These are phyloP conservation scores for Penicillium sp. DNA, from an alignment of 2,329 filamentous ascomycete species.

Conservation along the genomic window DNA sequence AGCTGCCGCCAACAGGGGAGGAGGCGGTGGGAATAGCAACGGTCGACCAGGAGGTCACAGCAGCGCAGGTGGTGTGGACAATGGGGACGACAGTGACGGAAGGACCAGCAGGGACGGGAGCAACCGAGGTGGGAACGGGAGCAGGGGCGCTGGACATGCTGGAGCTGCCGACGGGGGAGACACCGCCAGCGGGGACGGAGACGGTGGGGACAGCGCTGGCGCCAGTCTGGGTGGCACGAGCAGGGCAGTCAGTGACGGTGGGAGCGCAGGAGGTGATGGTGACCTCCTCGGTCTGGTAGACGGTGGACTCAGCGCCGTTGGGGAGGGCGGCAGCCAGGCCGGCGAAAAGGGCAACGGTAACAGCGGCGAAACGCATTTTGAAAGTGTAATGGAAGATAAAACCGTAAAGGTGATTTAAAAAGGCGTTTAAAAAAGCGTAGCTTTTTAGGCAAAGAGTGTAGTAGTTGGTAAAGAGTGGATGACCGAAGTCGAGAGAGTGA, in stretches of 20 bases:
- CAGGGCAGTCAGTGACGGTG: constrained; percentile 62
- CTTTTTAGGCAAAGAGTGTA: constrained; percentile 17
- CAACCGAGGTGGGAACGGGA: constrained; percentile 10
- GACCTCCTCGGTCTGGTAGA: constrained; percentile 61
- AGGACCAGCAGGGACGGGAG: constrained; percentile 15
- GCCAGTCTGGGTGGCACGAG: constrained; percentile 31
- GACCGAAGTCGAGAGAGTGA: constrained; percentile 47
- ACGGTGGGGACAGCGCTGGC: constrained; percentile 15
- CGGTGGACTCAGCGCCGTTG: constrained; percentile 42
- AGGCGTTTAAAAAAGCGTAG: constrained; percentile 31
- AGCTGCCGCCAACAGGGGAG: constrained; percentile 17
- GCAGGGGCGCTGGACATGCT: constrained; percentile 19
- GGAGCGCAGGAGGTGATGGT: constrained; percentile 66
- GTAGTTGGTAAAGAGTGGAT: constrained; percentile 44
- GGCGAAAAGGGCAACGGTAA: constrained; percentile 45
- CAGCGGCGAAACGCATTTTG: constrained; percentile 50
- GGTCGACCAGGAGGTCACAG: constrained; percentile 33
- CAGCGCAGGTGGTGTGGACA: constrained; percentile 33
- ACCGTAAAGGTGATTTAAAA: constrained; percentile 37
- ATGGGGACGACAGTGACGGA: constrained; percentile 23
- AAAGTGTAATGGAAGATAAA: constrained; percentile 30
- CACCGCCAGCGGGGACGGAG: constrained; percentile 27
- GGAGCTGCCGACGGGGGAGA: constrained; percentile 19
- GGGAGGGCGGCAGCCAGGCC: constrained; percentile 43
- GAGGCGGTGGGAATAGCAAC: constrained; percentile 10